Evolutionary conservation across 192 early-diverging fungal genomes (phyloP), one percentile per base, ranked within the genome.

Genomic region (Backusella macrospora): DNA sequence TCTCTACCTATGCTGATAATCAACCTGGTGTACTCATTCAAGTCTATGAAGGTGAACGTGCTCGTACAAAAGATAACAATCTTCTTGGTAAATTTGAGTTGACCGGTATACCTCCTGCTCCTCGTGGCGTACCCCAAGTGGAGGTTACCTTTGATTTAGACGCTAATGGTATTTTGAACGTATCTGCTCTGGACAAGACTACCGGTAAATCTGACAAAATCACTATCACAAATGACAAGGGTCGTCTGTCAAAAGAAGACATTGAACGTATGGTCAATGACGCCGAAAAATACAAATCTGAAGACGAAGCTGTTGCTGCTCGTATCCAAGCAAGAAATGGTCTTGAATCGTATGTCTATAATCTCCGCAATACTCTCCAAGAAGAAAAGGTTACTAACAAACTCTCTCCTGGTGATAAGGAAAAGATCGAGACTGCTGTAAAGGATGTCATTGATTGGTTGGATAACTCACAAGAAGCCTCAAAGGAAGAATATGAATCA

Each of bases 51-150:
- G 97, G 97, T 80, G 96, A 98, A 87, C 96, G 29, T 34, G 29
- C 29, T 2, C 29, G 29, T 34, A 34, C 29, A 34, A 34, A 34
- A 2, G 29, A 34, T 86, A 97, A 98, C 93, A 96, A 97, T 90
- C 84, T 96, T 74, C 92, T 98, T 77, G 97, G 97, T 76, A 97
- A 99, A 87, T 97, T 99, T 84, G 96, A 96, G 82, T 91, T 99
- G 71, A 92, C 94, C 63, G 97, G 96, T 76, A 99, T 99, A 82
- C 92, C 96, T 34, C 96, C 96, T 39, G 96, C 96, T 64, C 97
- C 95, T 48, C 94, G 96, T 78, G 96, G 96, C 83, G 95, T 97
- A 72, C 95, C 96, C 62, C 96, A 96, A 88, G 93, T 98, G 75
- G 94, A 96, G 86, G 97, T 98, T 72, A 90, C 29, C 29, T 34